Evolutionary conservation across 768 basidiomycete species (phyloP).

Genomic region (Tricholoma sp.): DNA sequence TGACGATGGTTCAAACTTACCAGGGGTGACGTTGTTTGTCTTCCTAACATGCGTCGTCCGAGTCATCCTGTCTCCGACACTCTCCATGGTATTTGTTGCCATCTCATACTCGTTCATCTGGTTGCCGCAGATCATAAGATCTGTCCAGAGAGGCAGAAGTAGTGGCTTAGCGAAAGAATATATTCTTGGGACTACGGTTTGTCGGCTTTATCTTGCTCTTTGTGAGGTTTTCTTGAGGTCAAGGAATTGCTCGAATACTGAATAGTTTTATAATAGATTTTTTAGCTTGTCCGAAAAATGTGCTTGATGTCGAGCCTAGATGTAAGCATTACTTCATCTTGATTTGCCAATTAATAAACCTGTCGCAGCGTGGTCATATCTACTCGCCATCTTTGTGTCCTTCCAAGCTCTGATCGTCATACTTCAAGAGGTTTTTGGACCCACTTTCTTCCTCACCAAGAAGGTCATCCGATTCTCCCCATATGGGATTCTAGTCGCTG

Average conservation of each 20-base stretch:
- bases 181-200: conserved; percentile 69
- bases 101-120: conserved; percentile 77
- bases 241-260: neutral
- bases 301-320: conserved; percentile 74
- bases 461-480: conserved; percentile 32
- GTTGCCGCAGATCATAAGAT: conserved; percentile 81
- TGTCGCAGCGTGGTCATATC: conserved; percentile 57
- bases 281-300: conserved; percentile 78
- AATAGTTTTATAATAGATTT: conserved; percentile 51
- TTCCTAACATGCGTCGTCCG: conserved; percentile 71
- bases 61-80: conserved; percentile 60
- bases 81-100: conserved; percentile 62
- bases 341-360: conserved; percentile 1
- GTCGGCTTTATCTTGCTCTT: conserved; percentile 63
- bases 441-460: conserved; percentile 78
- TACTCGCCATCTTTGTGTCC: conserved; percentile 53
- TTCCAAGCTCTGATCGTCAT: conserved; percentile 58
- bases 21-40: conserved; percentile 66
- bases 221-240: conserved; percentile 47
- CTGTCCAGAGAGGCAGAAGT: conserved; percentile 62
- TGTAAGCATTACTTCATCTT: conserved; percentile 37
- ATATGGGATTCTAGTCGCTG: conserved; percentile 1
- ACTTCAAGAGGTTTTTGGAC: conserved; percentile 73
- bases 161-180: conserved; percentile 70
- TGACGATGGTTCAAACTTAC: neutral